Evolutionary conservation across 805 yeast species (phyloP).

Genomic region (Pichia nanzhaoensis): DNA sequence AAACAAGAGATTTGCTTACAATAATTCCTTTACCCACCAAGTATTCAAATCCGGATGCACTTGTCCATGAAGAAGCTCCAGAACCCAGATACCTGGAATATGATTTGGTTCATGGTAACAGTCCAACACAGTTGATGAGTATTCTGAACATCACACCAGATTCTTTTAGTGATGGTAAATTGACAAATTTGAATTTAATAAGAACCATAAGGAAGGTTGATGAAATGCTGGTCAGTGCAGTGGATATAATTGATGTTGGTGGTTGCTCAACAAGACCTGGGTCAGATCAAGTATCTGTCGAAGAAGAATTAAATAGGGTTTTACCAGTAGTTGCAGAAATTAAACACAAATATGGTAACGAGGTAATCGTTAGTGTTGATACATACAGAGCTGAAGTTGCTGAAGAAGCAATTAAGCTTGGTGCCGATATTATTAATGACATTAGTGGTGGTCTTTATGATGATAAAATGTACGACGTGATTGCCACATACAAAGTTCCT

Average conservation of each 20-base stretch:
- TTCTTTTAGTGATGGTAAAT: slow-evolving; percentile 90
- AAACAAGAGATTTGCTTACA: slow-evolving; percentile 43
- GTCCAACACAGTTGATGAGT: slow-evolving; percentile 74
- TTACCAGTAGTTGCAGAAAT: slow-evolving; percentile 62
- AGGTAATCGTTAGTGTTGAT: slow-evolving; percentile 68
- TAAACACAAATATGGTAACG: slow-evolving; percentile 32
- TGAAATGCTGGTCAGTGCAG: slow-evolving; percentile 49
- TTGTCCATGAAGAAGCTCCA: slow-evolving; percentile 8
- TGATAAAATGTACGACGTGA: slow-evolving; percentile 53
- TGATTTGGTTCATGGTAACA: slow-evolving; percentile 38
- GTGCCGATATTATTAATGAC: slow-evolving; percentile 91
- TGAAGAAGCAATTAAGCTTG: slow-evolving; percentile 53
- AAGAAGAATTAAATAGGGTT: slow-evolving; percentile 67
- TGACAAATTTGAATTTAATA: slow-evolving; percentile 30
- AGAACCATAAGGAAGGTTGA: slow-evolving; percentile 41
- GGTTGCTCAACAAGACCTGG: slow-evolving; percentile 94
- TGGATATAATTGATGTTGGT: slow-evolving; percentile 83
- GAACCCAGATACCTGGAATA: slow-evolving; percentile 31
- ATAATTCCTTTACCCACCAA: slow-evolving; percentile 38
- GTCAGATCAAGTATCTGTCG: slow-evolving; percentile 49
- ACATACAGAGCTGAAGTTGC: slow-evolving; percentile 81
- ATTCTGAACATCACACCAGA: slow-evolving; percentile 89
- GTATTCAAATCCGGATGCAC: slow-evolving; percentile 11
- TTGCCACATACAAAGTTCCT: slow-evolving; percentile 67
- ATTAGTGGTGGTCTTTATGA: slow-evolving; percentile 78